A percentile compares a stretch with the other conserved stretches of the same genome.
These are phyloP conservation scores for Leishmania amazonensis DNA, from an alignment of 208 protist genomes.

Conservation along the genomic window DNA sequence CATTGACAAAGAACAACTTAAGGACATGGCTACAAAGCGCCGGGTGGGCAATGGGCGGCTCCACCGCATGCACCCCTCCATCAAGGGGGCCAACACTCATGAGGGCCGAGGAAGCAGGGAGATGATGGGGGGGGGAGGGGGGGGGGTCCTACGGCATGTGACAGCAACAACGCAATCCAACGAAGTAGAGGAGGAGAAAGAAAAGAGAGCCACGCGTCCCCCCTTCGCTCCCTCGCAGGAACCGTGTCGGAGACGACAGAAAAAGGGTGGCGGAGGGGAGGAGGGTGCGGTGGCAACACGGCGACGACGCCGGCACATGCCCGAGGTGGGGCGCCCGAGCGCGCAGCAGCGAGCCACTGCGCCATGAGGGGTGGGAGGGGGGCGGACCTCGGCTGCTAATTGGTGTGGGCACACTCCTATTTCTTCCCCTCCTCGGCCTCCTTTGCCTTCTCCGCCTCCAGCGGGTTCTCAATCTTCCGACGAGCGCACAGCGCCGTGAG, in stretches of 20 bases:
- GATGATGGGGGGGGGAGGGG: background rate
- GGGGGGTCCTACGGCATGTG: background rate
- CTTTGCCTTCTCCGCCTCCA: slow-evolving; percentile 7
- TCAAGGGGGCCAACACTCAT: background rate
- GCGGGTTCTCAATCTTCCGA: slow-evolving; percentile 44
- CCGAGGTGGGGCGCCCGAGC: background rate
- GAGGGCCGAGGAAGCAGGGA: background rate
- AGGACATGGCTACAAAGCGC: background rate
- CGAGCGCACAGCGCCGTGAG: slow-evolving; percentile 58
- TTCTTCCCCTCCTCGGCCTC: background rate
- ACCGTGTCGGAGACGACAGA: background rate
- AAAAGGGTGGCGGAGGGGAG: too few relatives aligned
- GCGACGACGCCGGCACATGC: background rate
- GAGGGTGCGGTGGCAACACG: background rate
- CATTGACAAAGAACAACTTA: background rate
- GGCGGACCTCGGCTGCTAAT: too few relatives aligned
- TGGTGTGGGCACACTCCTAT: background rate
- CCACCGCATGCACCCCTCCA: background rate
- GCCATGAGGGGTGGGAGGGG: background rate
- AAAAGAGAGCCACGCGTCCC: background rate
- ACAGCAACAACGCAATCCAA: background rate
- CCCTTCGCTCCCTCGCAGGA: background rate
- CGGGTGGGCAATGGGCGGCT: background rate
- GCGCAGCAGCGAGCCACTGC: background rate
- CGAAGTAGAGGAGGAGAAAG: background rate